Percentiles rank a stretch among this genome's conserved stretches.
Evolutionary conservation across 495 filamentous ascomycete species (phyloP).

Genomic region (Lichina pygmaea): DNA sequence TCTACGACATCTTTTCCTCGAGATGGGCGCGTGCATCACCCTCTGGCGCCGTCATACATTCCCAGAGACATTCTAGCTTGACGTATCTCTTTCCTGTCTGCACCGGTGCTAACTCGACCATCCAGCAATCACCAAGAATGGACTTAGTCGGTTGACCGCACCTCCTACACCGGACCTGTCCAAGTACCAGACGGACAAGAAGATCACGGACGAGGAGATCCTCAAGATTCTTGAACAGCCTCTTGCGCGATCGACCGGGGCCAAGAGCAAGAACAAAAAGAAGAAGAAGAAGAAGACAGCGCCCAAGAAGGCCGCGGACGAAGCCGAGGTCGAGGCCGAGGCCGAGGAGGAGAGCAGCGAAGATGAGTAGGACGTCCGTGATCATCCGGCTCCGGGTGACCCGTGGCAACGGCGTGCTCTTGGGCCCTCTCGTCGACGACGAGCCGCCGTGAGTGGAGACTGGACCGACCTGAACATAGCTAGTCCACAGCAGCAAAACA

Average conservation of each 20-base stretch:
- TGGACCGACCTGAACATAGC: too few relatives aligned
- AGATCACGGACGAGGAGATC: conserved; percentile 86
- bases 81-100: too few relatives aligned
- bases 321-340: conserved; percentile 22
- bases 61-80: too few relatives aligned
- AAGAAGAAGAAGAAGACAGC: conserved; percentile 68
- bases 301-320: conserved; percentile 29
- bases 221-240: conserved; percentile 80
- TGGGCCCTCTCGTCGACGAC: too few relatives aligned
- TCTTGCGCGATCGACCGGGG: conserved; percentile 42
- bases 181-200: conserved; percentile 82
- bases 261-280: conserved; percentile 54
- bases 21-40: too few relatives aligned
- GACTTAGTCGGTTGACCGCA: conserved; percentile 55
- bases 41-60: too few relatives aligned
- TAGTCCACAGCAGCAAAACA: too few relatives aligned
- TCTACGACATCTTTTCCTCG: too few relatives aligned
- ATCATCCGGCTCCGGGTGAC: conserved; percentile 1
- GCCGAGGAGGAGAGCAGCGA: conserved; percentile 17
- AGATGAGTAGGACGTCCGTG: conserved; percentile 17
- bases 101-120: too few relatives aligned
- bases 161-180: conserved; percentile 44
- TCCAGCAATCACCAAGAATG: conserved; percentile 94
- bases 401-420: not conserved
- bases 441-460: too few relatives aligned